Evolutionary conservation across 2,329 filamentous ascomycete species (phyloP).

Genomic region (Trichoderma afroharzianum): DNA sequence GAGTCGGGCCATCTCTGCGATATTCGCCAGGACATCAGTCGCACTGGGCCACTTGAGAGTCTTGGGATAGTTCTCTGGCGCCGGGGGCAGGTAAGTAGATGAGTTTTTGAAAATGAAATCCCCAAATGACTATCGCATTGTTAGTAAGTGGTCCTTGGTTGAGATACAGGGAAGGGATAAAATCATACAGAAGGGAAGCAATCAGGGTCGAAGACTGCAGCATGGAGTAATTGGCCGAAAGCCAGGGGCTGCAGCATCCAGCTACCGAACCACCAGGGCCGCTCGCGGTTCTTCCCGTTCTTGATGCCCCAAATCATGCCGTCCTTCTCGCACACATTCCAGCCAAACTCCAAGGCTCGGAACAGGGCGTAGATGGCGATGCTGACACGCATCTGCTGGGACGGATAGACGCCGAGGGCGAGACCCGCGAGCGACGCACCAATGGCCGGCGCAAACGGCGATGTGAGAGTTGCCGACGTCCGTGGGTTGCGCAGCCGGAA

Average conservation of each 20-base stretch:
- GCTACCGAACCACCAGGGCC: constrained; percentile 80
- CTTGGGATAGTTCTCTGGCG: constrained; percentile 65
- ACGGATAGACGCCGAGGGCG: constrained; percentile 71
- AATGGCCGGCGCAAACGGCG: constrained; percentile 79
- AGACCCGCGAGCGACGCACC: constrained; percentile 85
- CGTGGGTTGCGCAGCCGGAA: constrained; percentile 82
- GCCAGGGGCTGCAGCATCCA: constrained; percentile 77
- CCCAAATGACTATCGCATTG: constrained; percentile 25
- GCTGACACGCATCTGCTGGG: constrained; percentile 65
- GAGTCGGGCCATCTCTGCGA: constrained; percentile 76
- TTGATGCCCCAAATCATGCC: constrained; percentile 62
- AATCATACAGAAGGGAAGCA: constrained; percentile 59
- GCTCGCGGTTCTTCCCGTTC: constrained; percentile 52
- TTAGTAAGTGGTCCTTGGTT: background rate
- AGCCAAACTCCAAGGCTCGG: constrained; percentile 78
- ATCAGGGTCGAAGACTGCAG: constrained; percentile 73
- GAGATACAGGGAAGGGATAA: background rate
- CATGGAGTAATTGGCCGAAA: constrained; percentile 72
- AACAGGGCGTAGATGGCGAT: constrained; percentile 80
- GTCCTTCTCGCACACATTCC: constrained; percentile 76
- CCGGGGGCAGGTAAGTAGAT: constrained; percentile 70
- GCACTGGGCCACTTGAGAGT: constrained; percentile 70
- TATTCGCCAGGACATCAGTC: constrained; percentile 72
- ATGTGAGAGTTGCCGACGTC: constrained; percentile 71
- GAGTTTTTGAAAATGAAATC: constrained; percentile 66